Evolutionary conservation across 78 protist genomes (phyloP).

Genomic region (Protostelium mycophagum): DNA sequence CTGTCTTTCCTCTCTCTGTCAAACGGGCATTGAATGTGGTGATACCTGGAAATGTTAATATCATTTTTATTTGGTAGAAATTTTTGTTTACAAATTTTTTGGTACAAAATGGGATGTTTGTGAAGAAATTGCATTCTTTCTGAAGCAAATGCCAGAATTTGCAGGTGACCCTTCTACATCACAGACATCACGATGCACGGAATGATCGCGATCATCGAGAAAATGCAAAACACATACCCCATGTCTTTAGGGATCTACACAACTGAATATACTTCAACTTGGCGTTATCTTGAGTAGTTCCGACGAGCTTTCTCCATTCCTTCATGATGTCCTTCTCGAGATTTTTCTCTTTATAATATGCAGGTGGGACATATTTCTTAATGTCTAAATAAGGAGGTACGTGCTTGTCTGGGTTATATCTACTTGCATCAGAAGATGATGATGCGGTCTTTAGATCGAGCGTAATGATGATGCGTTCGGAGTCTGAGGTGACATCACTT

Average conservation of each 20-base stretch:
- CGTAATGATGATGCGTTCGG: no score
- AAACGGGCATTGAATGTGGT: not conserved
- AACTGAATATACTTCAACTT: conserved; percentile 69
- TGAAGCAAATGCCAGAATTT: no score
- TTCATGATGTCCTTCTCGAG: conserved; percentile 46
- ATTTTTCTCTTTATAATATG: conserved; percentile 34
- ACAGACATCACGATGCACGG: no score
- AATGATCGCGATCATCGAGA: no score
- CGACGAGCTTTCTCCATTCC: conserved; percentile 49
- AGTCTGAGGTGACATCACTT: no score
- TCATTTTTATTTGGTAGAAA: not conserved
- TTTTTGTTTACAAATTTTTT: not conserved
- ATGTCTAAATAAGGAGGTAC: conserved; percentile 33
- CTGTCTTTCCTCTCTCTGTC: not conserved
- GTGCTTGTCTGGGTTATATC: conserved; percentile 61
- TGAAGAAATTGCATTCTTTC: no score
- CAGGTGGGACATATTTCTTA: conserved; percentile 50
- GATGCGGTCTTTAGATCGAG: no score
- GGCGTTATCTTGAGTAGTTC: conserved; percentile 48
- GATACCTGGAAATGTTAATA: not conserved
- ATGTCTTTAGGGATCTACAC: conserved; percentile 63
- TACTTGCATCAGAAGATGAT: no score
- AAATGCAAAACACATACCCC: no score
- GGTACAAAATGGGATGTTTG: no score
- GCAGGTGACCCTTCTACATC: no score